A percentile compares a stretch with the other conserved stretches of the same genome.
phyloP scores from a whole-genome alignment of 192 early-diverging fungal species.

The Gamsiella multidivaricata region DNA sequence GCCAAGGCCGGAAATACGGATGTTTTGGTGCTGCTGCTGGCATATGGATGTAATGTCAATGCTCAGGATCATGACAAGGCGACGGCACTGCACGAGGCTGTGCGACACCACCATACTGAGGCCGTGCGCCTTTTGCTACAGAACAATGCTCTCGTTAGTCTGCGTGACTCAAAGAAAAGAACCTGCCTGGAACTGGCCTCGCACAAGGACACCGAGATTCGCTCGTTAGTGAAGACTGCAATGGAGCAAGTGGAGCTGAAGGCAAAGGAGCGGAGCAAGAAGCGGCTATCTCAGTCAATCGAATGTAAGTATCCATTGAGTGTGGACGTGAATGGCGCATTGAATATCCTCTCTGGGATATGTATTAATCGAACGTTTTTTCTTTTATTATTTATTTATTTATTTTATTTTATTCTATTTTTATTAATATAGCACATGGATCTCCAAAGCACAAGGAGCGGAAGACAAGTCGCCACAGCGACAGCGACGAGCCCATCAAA shows the following conservation, averaged over 20 bases:
- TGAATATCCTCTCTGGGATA: background rate
- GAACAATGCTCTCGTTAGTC: slow-evolving; percentile 56
- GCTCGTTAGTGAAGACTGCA: slow-evolving; percentile 24
- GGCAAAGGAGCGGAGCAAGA: slow-evolving; percentile 51
- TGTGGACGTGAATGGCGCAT: too few species aligned
- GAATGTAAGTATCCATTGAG: slow-evolving; percentile 48
- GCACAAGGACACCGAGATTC: slow-evolving; percentile 38
- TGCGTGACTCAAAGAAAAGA: slow-evolving; percentile 66
- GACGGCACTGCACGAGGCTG: slow-evolving; percentile 74
- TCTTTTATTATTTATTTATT: background rate
- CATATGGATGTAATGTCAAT: slow-evolving; percentile 67
- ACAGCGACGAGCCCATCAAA: slow-evolving; percentile 24
- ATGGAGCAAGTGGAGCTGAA: slow-evolving; percentile 46
- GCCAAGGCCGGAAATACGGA: slow-evolving; percentile 64
- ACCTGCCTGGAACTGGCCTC: slow-evolving; percentile 65
- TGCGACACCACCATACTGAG: slow-evolving; percentile 55
- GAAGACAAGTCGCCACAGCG: slow-evolving; percentile 37
- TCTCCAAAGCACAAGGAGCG: slow-evolving; percentile 43
- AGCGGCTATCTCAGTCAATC: slow-evolving; percentile 26
- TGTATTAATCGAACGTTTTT: background rate
- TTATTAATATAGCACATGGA: slow-evolving; percentile 7
- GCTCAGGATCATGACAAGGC: slow-evolving; percentile 71
- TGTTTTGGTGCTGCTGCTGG: slow-evolving; percentile 59
- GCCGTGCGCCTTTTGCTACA: slow-evolving; percentile 58
- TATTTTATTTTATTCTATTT: background rate